A percentile compares a stretch with the other conserved stretches of the same genome.
phyloP scores from a whole-genome alignment of 306 rosid species.

The Senna siamea region DNA sequence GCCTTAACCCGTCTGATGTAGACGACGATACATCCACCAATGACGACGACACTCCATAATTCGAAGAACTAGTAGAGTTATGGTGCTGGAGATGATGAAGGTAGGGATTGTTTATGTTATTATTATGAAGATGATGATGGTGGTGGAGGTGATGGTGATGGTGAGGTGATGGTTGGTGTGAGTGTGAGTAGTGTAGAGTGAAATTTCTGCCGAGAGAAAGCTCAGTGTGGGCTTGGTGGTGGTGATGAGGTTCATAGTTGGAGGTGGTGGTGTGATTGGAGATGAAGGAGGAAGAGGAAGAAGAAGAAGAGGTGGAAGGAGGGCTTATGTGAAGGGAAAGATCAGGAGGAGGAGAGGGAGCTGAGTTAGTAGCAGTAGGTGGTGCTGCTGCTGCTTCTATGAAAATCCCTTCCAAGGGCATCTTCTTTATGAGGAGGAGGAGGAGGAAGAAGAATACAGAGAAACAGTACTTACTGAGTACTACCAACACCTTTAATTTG shows the following conservation, averaged over 20 bases:
- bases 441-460: too few relatives aligned
- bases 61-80: not conserved
- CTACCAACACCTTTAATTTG: too few relatives aligned
- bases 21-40: constrained; percentile 47
- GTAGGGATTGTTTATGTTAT: constrained; percentile 13
- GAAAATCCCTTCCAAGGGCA: constrained; percentile 97
- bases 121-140: too few relatives aligned
- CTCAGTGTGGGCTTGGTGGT: constrained; percentile 60
- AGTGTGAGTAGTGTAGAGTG: constrained; percentile 19
- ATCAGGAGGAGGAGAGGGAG: constrained; percentile 60
- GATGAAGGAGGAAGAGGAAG: constrained; percentile 34
- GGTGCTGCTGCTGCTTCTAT: constrained; percentile 45
- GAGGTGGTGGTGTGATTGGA: constrained; percentile 4
- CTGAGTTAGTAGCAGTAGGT: constrained; percentile 40
- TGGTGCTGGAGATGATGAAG: constrained; percentile 13
- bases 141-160: too few relatives aligned
- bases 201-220: constrained; percentile 73
- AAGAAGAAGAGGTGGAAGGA: constrained; percentile 48
- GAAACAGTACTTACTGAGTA: too few relatives aligned
- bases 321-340: constrained; percentile 92
- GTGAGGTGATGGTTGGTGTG: not conserved
- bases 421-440: too few relatives aligned
- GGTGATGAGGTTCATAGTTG: too few relatives aligned
- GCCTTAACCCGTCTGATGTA: constrained; percentile 60
- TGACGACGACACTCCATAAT: too few relatives aligned